Conservation (phyloP, 768 basidiomycete species). For the Trametes elegans region DNA sequence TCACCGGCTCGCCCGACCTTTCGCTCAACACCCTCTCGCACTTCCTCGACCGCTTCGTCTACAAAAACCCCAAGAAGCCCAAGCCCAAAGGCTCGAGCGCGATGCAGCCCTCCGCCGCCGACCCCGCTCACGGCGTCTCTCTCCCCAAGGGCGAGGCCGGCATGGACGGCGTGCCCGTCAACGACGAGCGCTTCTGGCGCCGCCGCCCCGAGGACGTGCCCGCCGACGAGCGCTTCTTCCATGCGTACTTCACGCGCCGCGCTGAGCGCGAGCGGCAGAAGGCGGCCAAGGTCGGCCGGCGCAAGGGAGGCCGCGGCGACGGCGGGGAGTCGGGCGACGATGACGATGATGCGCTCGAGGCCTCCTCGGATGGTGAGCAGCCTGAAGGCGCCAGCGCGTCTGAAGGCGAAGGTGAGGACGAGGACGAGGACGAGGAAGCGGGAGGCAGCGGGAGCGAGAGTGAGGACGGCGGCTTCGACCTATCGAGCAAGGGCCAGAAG, state of each 20-base stretch:
- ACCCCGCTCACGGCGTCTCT: constrained; percentile 68
- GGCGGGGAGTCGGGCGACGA: no score
- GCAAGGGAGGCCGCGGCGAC: constrained; percentile 40
- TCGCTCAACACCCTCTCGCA: constrained; percentile 90
- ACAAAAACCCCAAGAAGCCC: constrained; percentile 88
- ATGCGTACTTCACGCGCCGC: constrained; percentile 83
- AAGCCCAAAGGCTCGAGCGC: constrained; percentile 76
- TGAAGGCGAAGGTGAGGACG: constrained; percentile 21
- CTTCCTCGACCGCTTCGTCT: constrained; percentile 96
- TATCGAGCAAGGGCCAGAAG: constrained; percentile 8
- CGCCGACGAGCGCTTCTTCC: constrained; percentile 91
- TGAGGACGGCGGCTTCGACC: constrained; percentile 17
- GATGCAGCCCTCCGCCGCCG: constrained; percentile 86
- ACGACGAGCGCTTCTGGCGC: constrained; percentile 74
- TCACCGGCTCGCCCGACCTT: constrained; percentile 85
- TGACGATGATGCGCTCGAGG: constrained; percentile 28
- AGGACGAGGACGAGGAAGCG: constrained; percentile 30
- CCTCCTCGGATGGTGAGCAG: constrained; percentile 28
- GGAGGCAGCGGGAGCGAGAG: constrained; percentile 5
- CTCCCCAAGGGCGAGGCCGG: constrained; percentile 60
- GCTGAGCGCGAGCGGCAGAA: constrained; percentile 51
- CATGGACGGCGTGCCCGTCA: constrained; percentile 49
- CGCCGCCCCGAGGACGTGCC: constrained; percentile 70
- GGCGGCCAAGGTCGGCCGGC: constrained; percentile 44
- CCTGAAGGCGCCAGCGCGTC: constrained; percentile 2